These are phyloP conservation scores for Cordyceps javanica DNA, from an alignment of 2,329 filamentous ascomycete genomes.

Conservation along the genomic window DNA sequence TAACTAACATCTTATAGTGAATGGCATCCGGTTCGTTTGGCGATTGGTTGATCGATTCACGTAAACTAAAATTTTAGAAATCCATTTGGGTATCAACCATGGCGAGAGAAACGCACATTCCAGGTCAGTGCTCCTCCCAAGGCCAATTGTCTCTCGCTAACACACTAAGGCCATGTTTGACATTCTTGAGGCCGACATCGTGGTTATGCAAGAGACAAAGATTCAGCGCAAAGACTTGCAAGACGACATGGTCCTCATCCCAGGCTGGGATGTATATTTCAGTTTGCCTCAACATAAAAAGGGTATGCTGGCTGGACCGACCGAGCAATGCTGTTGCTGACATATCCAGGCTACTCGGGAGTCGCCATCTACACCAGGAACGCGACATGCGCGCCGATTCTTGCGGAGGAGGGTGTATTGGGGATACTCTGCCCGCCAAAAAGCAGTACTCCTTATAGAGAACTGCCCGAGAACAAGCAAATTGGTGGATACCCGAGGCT, in stretches of 20 bases:
- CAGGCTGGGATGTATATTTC: conserved; percentile 95
- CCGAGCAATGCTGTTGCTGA: background rate
- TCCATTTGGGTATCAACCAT: conserved; percentile 79
- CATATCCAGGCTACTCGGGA: conserved; percentile 73
- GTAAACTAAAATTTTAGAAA: conserved; percentile 45
- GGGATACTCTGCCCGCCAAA: conserved; percentile 71
- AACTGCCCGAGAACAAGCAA: conserved; percentile 64
- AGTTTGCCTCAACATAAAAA: conserved; percentile 92
- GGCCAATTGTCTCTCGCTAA: background rate
- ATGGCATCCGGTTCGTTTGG: conserved; percentile 65
- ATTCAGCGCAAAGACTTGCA: conserved; percentile 87
- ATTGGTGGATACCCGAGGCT: conserved; percentile 83
- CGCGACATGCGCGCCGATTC: conserved; percentile 74
- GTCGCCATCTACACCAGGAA: conserved; percentile 95
- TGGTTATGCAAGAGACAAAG: conserved; percentile 93
- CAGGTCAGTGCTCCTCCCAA: conserved; percentile 39
- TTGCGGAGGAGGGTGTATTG: conserved; percentile 89
- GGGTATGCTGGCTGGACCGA: conserved; percentile 44
- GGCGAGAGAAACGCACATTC: conserved; percentile 65
- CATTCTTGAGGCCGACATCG: conserved; percentile 82
- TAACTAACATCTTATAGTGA: conserved; percentile 45
- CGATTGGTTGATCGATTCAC: background rate
- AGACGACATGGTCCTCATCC: conserved; percentile 93
- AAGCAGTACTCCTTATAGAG: conserved; percentile 63
- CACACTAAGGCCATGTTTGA: conserved; percentile 80